These are phyloP conservation scores for Glycine latifolia DNA, from an alignment of 306 rosid genomes.

Conservation along the genomic window DNA sequence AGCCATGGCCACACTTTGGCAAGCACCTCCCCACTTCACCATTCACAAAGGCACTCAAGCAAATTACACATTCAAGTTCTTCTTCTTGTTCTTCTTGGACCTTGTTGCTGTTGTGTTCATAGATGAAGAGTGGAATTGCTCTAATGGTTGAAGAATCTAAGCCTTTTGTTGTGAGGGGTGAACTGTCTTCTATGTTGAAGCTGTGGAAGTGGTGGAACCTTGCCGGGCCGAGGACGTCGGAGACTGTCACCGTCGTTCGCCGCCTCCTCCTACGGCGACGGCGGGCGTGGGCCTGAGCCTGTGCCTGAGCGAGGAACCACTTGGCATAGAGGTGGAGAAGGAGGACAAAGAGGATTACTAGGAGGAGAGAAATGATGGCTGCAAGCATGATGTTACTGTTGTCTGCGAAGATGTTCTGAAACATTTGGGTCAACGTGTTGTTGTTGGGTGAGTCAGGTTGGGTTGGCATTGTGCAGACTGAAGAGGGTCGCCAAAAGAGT, in stretches of 20 bases:
- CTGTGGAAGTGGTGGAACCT: slow-evolving; percentile 63
- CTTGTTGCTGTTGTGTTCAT: slow-evolving; percentile 10
- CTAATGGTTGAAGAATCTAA: slow-evolving; percentile 63
- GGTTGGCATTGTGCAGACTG: slow-evolving; percentile 49
- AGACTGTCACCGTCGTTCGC: slow-evolving; percentile 59
- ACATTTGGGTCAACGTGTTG: slow-evolving; percentile 52
- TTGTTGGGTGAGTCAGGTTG: slow-evolving; percentile 45
- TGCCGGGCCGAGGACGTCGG: slow-evolving; percentile 66
- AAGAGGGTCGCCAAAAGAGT: slow-evolving; percentile 23
- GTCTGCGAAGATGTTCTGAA: slow-evolving; percentile 74
- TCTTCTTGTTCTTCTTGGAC: neutral
- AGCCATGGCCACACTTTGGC: slow-evolving; percentile 80
- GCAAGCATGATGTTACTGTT: slow-evolving; percentile 83
- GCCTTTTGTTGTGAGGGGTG: slow-evolving; percentile 68
- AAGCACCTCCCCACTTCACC: slow-evolving; percentile 74
- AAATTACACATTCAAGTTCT: slow-evolving; percentile 78
- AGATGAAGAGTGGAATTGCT: slow-evolving; percentile 72
- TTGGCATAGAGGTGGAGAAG: slow-evolving; percentile 91
- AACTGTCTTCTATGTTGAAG: slow-evolving; percentile 51
- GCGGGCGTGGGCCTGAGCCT: slow-evolving; percentile 47
- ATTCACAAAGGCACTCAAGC: slow-evolving; percentile 71
- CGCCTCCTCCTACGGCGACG: slow-evolving; percentile 33
- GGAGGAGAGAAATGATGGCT: slow-evolving; percentile 76
- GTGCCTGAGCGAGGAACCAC: slow-evolving; percentile 74
- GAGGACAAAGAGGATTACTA: slow-evolving; percentile 89